These are phyloP conservation scores for Mortierella sp. DNA, from an alignment of 371 early-diverging fungal species.

Conservation along the genomic window DNA sequence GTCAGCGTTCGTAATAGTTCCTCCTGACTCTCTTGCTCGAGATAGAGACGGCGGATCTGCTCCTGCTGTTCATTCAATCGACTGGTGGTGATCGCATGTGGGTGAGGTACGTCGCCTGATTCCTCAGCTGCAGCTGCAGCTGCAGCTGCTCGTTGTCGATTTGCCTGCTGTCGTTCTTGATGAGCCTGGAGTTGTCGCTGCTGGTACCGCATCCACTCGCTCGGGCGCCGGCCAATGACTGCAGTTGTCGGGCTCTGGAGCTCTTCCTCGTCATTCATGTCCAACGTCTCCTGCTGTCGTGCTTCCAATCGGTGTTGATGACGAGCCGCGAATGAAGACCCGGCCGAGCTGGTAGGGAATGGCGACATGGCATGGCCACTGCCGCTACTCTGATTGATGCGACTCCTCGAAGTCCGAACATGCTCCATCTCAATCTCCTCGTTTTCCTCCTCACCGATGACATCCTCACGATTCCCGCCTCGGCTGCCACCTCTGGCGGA, in stretches of 20 bases:
- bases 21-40: constrained; percentile 48
- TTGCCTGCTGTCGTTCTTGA: constrained; percentile 33
- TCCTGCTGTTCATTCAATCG: constrained; percentile 36
- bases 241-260: constrained; percentile 39
- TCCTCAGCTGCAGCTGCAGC: neutral
- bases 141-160: constrained; percentile 11
- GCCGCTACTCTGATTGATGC: neutral
- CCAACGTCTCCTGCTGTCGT: neutral
- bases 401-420: constrained; percentile 17
- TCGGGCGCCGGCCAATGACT: constrained; percentile 44
- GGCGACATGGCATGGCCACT: constrained; percentile 8
- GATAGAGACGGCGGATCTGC: constrained; percentile 40
- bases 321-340: constrained; percentile 5
- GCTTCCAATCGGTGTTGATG: constrained; percentile 10
- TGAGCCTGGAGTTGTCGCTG: constrained; percentile 49
- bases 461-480: constrained; percentile 14
- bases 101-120: neutral
- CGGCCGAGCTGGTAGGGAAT: constrained; percentile 9
- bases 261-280: constrained; percentile 36
- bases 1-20: constrained; percentile 36
- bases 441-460: constrained; percentile 33
- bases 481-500: constrained; percentile 10
- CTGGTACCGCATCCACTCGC: constrained; percentile 55
- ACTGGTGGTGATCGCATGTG: constrained; percentile 3
- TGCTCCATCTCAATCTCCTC: constrained; percentile 54